A percentile compares a stretch with the other conserved stretches of the same genome.
Evolutionary conservation across 1,284 basidiomycete species (phyloP).

Genomic region (Hypsizygus ulmarius): DNA sequence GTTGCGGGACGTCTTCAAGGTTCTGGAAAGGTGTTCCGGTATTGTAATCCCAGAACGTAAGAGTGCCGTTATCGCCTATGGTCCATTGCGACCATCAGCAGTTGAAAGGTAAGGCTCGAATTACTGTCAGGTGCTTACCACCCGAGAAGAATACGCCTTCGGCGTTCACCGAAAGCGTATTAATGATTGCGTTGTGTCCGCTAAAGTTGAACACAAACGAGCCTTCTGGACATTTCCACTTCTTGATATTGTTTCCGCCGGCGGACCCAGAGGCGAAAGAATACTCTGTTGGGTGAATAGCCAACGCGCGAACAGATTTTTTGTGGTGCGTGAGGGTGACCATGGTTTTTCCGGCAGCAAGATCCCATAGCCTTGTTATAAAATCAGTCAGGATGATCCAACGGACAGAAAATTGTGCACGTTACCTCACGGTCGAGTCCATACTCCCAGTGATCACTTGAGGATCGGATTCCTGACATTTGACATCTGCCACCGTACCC

Average conservation of each 20-base stretch:
- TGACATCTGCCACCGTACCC: slow-evolving; percentile 90
- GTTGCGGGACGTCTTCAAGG: slow-evolving; percentile 92
- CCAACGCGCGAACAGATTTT: slow-evolving; percentile 92
- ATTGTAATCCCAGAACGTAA: slow-evolving; percentile 92
- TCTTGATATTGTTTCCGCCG: slow-evolving; percentile 98
- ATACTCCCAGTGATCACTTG: slow-evolving; percentile 98
- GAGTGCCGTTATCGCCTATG: slow-evolving; percentile 83
- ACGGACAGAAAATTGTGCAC: background rate
- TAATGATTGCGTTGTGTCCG: slow-evolving; percentile 97
- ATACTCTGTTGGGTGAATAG: slow-evolving; percentile 95
- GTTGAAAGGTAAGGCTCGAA: slow-evolving; percentile 5
- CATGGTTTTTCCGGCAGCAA: slow-evolving; percentile 97
- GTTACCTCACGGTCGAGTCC: slow-evolving; percentile 90
- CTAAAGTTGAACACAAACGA: slow-evolving; percentile 93
- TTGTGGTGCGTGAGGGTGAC: slow-evolving; percentile 97
- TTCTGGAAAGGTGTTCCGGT: slow-evolving; percentile 96
- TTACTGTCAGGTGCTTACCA: slow-evolving; percentile 42
- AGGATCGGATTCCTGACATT: slow-evolving; percentile 94
- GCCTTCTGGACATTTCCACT: slow-evolving; percentile 98
- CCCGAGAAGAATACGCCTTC: slow-evolving; percentile 98
- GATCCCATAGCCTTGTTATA: slow-evolving; percentile 81
- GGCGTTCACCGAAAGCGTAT: slow-evolving; percentile 90
- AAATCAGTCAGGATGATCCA: slow-evolving; percentile 1
- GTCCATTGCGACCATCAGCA: slow-evolving; percentile 1
- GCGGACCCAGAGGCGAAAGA: slow-evolving; percentile 93